These are phyloP conservation scores for Durio zibethinus DNA, from an alignment of 345 rosid species.

Conservation along the genomic window DNA sequence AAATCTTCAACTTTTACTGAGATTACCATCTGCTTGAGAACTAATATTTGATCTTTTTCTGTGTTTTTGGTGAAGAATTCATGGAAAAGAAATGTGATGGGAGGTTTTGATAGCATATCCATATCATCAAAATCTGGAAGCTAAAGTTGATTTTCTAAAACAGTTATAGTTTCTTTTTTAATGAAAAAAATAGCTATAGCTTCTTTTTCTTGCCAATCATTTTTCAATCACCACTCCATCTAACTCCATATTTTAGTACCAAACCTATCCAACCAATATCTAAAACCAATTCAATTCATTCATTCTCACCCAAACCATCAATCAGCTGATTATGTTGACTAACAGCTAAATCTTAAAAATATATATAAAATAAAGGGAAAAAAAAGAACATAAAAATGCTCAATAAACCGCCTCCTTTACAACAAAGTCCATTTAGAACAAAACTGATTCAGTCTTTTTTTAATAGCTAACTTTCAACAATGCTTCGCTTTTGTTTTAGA, in stretches of 20 bases:
- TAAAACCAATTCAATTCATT: not conserved
- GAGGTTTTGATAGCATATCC: not conserved
- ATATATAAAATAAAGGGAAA: too few relatives aligned
- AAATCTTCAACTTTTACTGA: too few relatives aligned
- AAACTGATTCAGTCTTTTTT: not conserved
- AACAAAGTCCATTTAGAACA: too few relatives aligned
- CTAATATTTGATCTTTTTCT: not conserved
- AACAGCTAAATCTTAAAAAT: not conserved
- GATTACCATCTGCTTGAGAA: not conserved
- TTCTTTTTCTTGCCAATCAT: not conserved
- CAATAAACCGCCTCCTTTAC: too few relatives aligned
- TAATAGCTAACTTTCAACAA: not conserved
- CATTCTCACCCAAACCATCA: constrained; percentile 13
- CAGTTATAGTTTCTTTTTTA: too few relatives aligned
- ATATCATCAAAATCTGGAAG: not conserved
- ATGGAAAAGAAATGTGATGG: not conserved
- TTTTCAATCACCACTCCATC: not conserved
- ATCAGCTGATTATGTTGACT: constrained; percentile 3
- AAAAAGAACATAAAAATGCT: too few relatives aligned
- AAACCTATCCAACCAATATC: not conserved
- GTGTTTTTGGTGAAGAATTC: not conserved
- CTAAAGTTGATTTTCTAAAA: not conserved
- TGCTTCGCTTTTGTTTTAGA: not conserved
- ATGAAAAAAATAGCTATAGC: too few relatives aligned
- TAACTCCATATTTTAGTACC: not conserved